Evolutionary conservation across 2,329 filamentous ascomycete genomes (phyloP), one percentile per base, ranked within the genome.

Genomic region (Botrytis sinoallii): DNA sequence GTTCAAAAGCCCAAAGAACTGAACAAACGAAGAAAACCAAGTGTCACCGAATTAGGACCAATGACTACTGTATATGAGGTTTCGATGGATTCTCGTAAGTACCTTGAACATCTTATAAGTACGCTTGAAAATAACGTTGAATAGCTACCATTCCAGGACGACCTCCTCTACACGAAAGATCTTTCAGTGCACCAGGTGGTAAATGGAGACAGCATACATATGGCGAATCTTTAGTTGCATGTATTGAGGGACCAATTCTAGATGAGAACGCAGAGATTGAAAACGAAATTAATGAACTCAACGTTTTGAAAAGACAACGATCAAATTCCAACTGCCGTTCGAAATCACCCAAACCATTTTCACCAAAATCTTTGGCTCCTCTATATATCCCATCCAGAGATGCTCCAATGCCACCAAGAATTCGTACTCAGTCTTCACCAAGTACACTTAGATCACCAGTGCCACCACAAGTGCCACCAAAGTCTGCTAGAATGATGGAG

Each of bases 61-160:
- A 90, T 91, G 89, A 91, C 89, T 8, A 91, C 90, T 1, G 90
- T 92, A 22, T 89, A 91, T 76, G 90, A 92, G 79, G 82, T 87
- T 67, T 81, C 88, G 70, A 91, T 92, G 89, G 90, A 92, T 82
- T 92, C 90, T 78, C 90, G 90, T 92, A 84, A 84, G 90, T 80
- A 12, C 35, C 61, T 29, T n/a, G 14, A 55, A 40, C 32, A 67
- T 7, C 12, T 65, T 67, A 38, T 14, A 55, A 65, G 61, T 46
- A 63, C 44, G 52, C 42, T 67, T 73, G 74, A 72, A 70, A 73
- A 71, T 74, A 42, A 74, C 68, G 14, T 60, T 60, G 46, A 35
- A 22, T 76, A 91, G 90, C 90, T 75, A 92, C 90, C 42, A 91
- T 92, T 77, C 90, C 90, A 48, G 90, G 89, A 59, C 86, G 89